Evolutionary conservation across 768 basidiomycete species (phyloP).

Genomic region (Sutorius australiensis): DNA sequence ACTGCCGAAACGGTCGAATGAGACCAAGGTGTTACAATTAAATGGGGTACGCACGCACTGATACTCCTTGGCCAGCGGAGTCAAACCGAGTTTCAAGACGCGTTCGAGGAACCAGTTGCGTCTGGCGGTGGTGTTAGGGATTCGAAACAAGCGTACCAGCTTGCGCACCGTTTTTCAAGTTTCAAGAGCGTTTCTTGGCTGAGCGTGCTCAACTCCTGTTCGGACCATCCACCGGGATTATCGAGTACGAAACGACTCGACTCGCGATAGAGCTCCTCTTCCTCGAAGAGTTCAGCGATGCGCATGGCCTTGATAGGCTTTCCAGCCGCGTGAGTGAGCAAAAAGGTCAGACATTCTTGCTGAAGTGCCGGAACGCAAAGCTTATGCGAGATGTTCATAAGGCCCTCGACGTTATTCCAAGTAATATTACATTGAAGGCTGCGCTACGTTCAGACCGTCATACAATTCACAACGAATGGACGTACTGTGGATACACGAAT

Average conservation of each 20-base stretch:
- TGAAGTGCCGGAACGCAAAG: constrained; percentile 81
- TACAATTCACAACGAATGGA: constrained; percentile 1
- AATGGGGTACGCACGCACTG: constrained; percentile 66
- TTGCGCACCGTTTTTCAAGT: constrained; percentile 72
- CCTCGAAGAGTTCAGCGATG: constrained; percentile 86
- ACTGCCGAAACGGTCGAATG: constrained; percentile 41
- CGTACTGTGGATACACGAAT: constrained; percentile 91
- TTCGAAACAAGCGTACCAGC: not conserved
- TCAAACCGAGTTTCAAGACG: constrained; percentile 85
- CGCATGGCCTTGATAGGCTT: constrained; percentile 90
- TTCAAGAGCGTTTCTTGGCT: constrained; percentile 81
- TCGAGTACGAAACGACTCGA: constrained; percentile 89
- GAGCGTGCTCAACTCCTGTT: constrained; percentile 77
- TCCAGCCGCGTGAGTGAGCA: constrained; percentile 90
- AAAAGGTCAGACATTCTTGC: constrained; percentile 78
- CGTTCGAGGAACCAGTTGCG: constrained; percentile 96
- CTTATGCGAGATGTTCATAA: constrained; percentile 89
- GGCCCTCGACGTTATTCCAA: constrained; percentile 91
- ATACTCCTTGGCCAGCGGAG: constrained; percentile 88
- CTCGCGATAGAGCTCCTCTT: constrained; percentile 88
- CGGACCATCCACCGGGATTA: constrained; percentile 83
- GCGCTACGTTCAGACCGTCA: constrained; percentile 5
- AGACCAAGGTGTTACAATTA: no score
- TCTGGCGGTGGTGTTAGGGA: constrained; percentile 35
- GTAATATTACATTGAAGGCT: constrained; percentile 90